phyloP scores from a whole-genome alignment of 2,329 filamentous ascomycete genomes.

The Sclerotinia spermophila region DNA sequence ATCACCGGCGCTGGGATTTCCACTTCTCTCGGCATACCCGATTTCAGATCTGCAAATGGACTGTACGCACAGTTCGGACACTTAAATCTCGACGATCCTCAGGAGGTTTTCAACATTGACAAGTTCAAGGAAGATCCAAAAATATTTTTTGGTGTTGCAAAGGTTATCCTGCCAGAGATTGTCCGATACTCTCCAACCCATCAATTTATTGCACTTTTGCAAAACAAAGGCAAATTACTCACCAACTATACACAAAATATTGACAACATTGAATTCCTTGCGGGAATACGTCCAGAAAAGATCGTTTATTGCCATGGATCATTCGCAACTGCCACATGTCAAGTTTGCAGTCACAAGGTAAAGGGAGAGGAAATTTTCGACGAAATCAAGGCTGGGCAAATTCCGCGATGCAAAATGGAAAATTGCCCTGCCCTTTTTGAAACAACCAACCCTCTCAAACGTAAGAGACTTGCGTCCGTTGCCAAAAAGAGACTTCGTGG shows the following conservation, averaged over 20 bases:
- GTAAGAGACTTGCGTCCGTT: constrained; percentile 52
- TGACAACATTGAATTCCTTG: constrained; percentile 87
- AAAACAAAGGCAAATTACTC: constrained; percentile 82
- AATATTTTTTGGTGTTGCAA: constrained; percentile 88
- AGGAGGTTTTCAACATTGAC: constrained; percentile 91
- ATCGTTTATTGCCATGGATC: constrained; percentile 95
- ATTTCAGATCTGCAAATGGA: constrained; percentile 90
- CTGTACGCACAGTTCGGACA: constrained; percentile 83
- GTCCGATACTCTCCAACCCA: constrained; percentile 87
- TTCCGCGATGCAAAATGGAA: constrained; percentile 70
- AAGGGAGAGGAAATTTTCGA: constrained; percentile 74
- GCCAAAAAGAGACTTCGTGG: constrained; percentile 43
- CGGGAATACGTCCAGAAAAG: constrained; percentile 76
- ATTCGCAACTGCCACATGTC: constrained; percentile 87
- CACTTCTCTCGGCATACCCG: constrained; percentile 92
- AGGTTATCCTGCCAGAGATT: constrained; percentile 80
- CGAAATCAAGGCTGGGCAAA: constrained; percentile 69
- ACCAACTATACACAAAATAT: constrained; percentile 99
- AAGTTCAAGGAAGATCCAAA: constrained; percentile 82
- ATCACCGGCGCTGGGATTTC: constrained; percentile 96
- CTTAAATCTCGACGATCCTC: constrained; percentile 73
- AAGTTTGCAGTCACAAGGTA: constrained; percentile 73
- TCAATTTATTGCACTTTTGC: constrained; percentile 84
- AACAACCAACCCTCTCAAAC: constrained; percentile 51
- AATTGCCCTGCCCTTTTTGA: constrained; percentile 54